phyloP scores from a whole-genome alignment of 441 rosid species.

The Biscutella auriculata region DNA sequence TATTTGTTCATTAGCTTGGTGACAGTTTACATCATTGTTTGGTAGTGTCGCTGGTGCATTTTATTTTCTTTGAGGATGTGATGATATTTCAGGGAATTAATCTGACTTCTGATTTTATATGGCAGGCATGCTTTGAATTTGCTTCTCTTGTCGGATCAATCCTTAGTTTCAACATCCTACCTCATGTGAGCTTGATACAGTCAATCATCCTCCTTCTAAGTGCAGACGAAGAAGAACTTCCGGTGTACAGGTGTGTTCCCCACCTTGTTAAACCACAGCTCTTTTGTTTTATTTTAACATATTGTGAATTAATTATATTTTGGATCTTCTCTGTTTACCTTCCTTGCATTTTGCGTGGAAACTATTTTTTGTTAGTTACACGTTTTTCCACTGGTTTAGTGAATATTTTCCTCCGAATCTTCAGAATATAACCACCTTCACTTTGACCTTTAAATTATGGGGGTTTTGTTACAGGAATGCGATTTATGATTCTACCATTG shows the following conservation, averaged over 20 bases:
- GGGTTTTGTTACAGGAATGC: conserved; percentile 45
- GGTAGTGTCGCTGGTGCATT: conserved; percentile 8
- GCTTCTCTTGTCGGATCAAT: conserved; percentile 64
- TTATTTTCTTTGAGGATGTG: conserved; percentile 15
- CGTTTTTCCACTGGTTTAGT: background rate
- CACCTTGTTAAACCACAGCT: background rate
- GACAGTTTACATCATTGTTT: conserved; percentile 10
- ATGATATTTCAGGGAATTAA: conserved; percentile 19
- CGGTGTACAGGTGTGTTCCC: conserved; percentile 57
- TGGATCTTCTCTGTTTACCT: conserved; percentile 3
- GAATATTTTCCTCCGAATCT: background rate
- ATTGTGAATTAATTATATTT: background rate
- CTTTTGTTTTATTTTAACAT: conserved; percentile 10
- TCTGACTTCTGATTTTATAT: conserved; percentile 44
- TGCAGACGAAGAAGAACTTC: conserved; percentile 59
- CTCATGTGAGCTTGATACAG: conserved; percentile 58
- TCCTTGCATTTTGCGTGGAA: conserved; percentile 2
- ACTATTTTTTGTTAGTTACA: background rate
- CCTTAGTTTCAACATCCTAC: conserved; percentile 53
- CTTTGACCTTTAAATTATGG: conserved; percentile 12
- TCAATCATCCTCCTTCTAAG: conserved; percentile 66
- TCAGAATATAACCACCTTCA: conserved; percentile 1
- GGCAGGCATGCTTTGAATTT: conserved; percentile 93
- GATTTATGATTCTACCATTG: conserved; percentile 75
- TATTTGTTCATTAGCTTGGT: conserved; percentile 11